Base-by-base conservation (phyloP, 306 rosid species). In the Cotoneaster glaucophyllus region DNA sequence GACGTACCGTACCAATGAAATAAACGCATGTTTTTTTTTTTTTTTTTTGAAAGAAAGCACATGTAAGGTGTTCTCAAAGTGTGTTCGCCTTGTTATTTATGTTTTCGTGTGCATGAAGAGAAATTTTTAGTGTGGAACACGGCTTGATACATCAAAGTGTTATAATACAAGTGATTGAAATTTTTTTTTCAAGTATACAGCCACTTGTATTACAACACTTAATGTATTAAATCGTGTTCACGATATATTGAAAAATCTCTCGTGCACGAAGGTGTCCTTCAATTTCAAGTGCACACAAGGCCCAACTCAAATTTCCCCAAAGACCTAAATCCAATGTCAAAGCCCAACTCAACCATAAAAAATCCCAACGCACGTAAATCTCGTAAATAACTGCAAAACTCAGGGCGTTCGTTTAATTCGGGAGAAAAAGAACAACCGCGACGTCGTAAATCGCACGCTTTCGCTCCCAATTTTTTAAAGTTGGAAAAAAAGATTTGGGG, bases 391-490 rank as follows among this genome's bases (percentile, higher is more conserved):
- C 57, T 58, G 3, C 25, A 67, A 45, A 12, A 5, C 0, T 1
- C 3, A 70, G 67, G 79, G 50, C 7, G 19, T 31, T 79, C 3
- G 21, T 34, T 74, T 48, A 43, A 67, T 79, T 66, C 1, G 0
- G n/a, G 12, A 11, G 3, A 1, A 54, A 14, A 69, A 32, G 6
- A 48, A 10, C 1, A 3, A 1, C 6, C 43, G 29, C 2, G 9
- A 1, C n/a, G 26, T 15, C 79, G 77, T 76, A 82, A 69, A 67
- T 7, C 39, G 43, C 6, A 82, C 69, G 69, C 74, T 14, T 44
- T 78, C n/a, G 74, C 56, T 70, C 56, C 69, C 76, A 52, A 5
- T 17, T 22, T 52, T 82, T 53, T 26, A 3, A n/a, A n/a, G 25
- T n/a, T 4, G 13, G 13, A 28, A 44, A 44, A 37, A 44, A 44